Percentiles rank a stretch among this genome's conserved stretches.
Conservation (phyloP, 306 rosid species). For the cucumber (Cucumis sativus) region Cucumber_9930_V3 NC_026657.2:34951501-34952000, state of each 20-base stretch:
- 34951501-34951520: not conserved
- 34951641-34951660: not conserved
- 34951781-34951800: no score
- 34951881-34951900: no score
- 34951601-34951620: not conserved
- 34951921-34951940: no score
- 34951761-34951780: no score
- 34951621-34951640: not conserved
- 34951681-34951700: not conserved
- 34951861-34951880: no score
- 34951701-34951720: not conserved
- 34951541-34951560: not conserved
- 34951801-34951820: no score
- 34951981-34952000: not conserved
- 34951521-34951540: not conserved
- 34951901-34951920: no score
- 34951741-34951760: no score
- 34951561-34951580: not conserved
- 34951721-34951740: not conserved
- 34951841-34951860: no score
- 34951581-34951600: not conserved
- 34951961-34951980: not conserved
- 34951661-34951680: not conserved
- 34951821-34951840: no score
- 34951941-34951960: no score